These are phyloP conservation scores for Ulmus americana DNA, from an alignment of 331 rosid species.

Conservation along the genomic window DNA sequence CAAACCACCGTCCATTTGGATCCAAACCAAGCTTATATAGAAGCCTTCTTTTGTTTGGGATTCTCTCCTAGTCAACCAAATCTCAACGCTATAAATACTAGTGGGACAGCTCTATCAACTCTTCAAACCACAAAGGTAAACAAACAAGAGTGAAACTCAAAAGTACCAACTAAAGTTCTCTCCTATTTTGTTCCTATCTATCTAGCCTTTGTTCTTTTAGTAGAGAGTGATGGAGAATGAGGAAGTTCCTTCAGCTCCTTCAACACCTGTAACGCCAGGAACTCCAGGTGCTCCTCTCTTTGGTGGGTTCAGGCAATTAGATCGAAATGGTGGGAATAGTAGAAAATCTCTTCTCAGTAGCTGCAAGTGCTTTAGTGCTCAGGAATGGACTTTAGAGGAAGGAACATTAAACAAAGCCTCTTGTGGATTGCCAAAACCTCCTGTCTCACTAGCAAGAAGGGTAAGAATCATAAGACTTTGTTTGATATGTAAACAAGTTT, in stretches of 20 bases:
- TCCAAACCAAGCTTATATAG: not conserved
- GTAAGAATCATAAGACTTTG: constrained; percentile 21
- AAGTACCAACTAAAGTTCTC: not conserved
- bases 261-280: constrained; percentile 73
- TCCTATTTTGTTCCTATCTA: constrained; percentile 7
- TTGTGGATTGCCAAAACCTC: constrained; percentile 58
- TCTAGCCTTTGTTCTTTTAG: not conserved
- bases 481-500: too few species aligned
- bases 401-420: constrained; percentile 50
- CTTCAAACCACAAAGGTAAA: constrained; percentile 22
- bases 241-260: constrained; percentile 46
- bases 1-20: constrained; percentile 34
- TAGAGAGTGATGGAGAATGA: constrained; percentile 41
- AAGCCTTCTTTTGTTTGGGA: constrained; percentile 17
- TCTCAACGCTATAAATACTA: constrained; percentile 32
- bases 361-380: constrained; percentile 51
- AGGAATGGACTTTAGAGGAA: constrained; percentile 58
- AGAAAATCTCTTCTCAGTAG: constrained; percentile 54
- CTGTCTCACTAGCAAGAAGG: constrained; percentile 63
- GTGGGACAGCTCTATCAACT: constrained; percentile 4
- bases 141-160: constrained; percentile 15
- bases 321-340: constrained; percentile 28
- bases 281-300: constrained; percentile 82
- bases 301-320: constrained; percentile 42
- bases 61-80: constrained; percentile 38